A percentile compares a stretch with the other conserved stretches of the same genome.
Conservation (phyloP, 2,329 filamentous ascomycete genomes). For the Penicillium sumatraense region DNA sequence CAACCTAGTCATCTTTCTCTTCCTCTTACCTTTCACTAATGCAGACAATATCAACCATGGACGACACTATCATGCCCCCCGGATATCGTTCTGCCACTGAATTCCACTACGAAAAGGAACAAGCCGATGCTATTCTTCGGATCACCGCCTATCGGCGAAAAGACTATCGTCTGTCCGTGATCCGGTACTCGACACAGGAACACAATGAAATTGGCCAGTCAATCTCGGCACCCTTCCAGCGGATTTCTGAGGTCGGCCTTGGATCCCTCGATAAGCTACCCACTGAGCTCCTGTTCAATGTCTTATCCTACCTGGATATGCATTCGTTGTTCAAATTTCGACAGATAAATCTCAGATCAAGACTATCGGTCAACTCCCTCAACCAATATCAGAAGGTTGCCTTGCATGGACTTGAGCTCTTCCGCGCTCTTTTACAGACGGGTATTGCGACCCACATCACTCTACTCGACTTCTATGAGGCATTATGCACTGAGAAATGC, state of each 20-base stretch:
- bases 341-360: conserved; percentile 17
- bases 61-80: no score
- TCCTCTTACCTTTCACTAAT: no score
- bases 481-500: conserved; percentile 15
- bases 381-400: conserved; percentile 13
- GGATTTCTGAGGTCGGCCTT: conserved; percentile 3
- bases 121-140: conserved; percentile 23
- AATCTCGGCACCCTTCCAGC: conserved; percentile 15
- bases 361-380: conserved; percentile 19
- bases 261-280: conserved; percentile 14
- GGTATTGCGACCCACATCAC: conserved; percentile 10
- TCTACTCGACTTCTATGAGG: conserved; percentile 19
- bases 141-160: conserved; percentile 24
- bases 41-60: no score
- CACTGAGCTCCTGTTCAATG: conserved; percentile 12
- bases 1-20: no score
- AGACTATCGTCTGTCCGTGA: conserved; percentile 12
- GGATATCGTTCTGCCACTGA: conserved; percentile 3
- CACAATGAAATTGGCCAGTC: conserved; percentile 7
- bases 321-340: conserved; percentile 20
- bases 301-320: conserved; percentile 8
- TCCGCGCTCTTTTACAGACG: conserved; percentile 23
- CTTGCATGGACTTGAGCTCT: conserved; percentile 18
- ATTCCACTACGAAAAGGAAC: conserved; percentile 14
- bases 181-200: conserved; percentile 13